Percentiles rank a stretch among this genome's conserved stretches.
phyloP scores from a whole-genome alignment of 164 flowering plant species.

The Magnolia officinalis region DNA sequence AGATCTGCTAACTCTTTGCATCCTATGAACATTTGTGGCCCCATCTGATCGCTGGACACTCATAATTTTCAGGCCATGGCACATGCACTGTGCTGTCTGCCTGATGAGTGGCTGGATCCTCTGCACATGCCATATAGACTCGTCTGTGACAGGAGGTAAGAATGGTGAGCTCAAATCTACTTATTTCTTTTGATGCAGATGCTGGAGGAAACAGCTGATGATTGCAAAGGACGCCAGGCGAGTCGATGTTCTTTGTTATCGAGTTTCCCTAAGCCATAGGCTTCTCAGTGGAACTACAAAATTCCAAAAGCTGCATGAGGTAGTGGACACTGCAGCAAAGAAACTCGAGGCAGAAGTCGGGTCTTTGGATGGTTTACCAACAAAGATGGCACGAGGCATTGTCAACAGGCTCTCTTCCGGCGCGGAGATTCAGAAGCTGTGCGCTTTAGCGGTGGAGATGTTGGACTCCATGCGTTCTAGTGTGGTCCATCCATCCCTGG shows the following conservation, averaged over 20 bases:
- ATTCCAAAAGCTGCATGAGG: constrained; percentile 49
- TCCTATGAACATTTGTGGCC: too few relatives aligned
- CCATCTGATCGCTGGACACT: too few relatives aligned
- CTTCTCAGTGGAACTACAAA: constrained; percentile 57
- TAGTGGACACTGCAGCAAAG: constrained; percentile 64
- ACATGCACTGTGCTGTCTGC: too few relatives aligned
- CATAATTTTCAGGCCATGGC: too few relatives aligned
- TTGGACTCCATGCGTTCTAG: constrained; percentile 46
- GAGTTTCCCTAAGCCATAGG: constrained; percentile 67
- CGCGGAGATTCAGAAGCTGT: constrained; percentile 75
- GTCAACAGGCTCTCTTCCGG: constrained; percentile 92
- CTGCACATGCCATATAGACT: too few relatives aligned
- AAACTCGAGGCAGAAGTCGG: constrained; percentile 86
- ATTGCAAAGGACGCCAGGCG: constrained; percentile 86
- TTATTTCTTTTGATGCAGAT: constrained; percentile 34
- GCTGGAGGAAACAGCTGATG: constrained; percentile 80
- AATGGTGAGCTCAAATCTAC: too few relatives aligned
- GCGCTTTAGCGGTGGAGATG: constrained; percentile 61
- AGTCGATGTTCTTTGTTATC: constrained; percentile 79
- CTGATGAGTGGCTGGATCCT: too few relatives aligned
- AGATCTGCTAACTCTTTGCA: too few relatives aligned
- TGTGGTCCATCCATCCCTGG: constrained; percentile 16
- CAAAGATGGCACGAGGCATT: constrained; percentile 80
- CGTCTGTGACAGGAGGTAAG: too few relatives aligned
- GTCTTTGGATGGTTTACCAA: constrained; percentile 67